Evolutionary conservation across 2,329 filamentous ascomycete species (phyloP).

Genomic region (Penicillium paneum): DNA sequence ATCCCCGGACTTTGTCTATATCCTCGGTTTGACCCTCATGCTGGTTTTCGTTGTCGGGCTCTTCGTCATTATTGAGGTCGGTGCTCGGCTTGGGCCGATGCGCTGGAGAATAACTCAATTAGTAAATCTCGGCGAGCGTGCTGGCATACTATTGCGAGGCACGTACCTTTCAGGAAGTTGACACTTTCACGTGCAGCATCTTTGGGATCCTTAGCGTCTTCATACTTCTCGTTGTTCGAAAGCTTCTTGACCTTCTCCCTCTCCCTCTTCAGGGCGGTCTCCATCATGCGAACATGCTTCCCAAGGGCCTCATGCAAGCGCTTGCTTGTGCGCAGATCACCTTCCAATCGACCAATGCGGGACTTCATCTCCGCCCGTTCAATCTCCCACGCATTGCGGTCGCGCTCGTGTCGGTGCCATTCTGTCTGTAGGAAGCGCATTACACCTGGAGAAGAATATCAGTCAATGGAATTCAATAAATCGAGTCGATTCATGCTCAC

Average conservation of each 20-base stretch:
- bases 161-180: conserved; percentile 40
- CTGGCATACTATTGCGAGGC: background rate
- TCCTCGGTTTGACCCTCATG: conserved; percentile 57
- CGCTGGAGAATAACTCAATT: conserved; percentile 24
- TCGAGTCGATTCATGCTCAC: conserved; percentile 41
- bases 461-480: background rate
- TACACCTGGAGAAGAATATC: conserved; percentile 60
- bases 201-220: conserved; percentile 45
- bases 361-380: conserved; percentile 99
- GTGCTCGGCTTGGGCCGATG: conserved; percentile 49
- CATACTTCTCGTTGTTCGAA: conserved; percentile 51
- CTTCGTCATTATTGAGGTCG: conserved; percentile 50
- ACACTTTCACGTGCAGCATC: conserved; percentile 47
- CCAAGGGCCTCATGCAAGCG: conserved; percentile 83
- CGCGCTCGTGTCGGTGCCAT: conserved; percentile 97
- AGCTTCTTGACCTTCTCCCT: conserved; percentile 63
- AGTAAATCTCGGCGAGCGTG: background rate
- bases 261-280: conserved; percentile 82
- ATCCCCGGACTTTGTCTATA: conserved; percentile 61
- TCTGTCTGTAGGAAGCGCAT: conserved; percentile 99
- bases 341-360: conserved; percentile 90
- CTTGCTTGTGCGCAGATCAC: conserved; percentile 80
- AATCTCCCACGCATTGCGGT: conserved; percentile 98
- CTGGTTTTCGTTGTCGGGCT: conserved; percentile 42
- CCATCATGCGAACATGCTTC: conserved; percentile 85